A percentile compares a stretch with the other conserved stretches of the same genome.
Conservation (phyloP, 148 eudicot genomes). For the Agrostemma githago region DNA sequence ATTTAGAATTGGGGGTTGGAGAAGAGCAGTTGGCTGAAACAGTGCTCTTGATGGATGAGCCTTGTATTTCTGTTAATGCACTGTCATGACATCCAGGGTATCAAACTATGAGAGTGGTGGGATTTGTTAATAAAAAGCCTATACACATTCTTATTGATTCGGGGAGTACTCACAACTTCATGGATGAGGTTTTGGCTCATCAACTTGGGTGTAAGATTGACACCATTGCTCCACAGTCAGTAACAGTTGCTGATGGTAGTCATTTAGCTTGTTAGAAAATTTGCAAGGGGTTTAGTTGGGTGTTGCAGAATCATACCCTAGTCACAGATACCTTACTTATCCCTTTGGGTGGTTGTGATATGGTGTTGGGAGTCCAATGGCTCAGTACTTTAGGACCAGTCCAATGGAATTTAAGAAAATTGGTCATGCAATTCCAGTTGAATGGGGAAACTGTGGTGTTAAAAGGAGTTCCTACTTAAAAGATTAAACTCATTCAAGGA, state of each 20-base stretch:
- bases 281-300: neutral
- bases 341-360: conserved; percentile 7
- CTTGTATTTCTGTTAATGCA: conserved; percentile 4
- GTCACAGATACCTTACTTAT: neutral
- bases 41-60: neutral
- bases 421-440: neutral
- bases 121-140: neutral
- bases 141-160: neutral
- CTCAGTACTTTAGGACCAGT: neutral
- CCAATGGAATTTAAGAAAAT: neutral
- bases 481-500: neutral
- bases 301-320: neutral
- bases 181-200: neutral
- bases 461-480: neutral
- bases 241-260: conserved; percentile 4
- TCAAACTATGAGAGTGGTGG: neutral
- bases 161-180: conserved; percentile 4
- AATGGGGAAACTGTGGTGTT: neutral
- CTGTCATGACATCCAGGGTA: neutral
- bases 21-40: neutral
- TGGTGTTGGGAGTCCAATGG: conserved; percentile 2
- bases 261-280: neutral
- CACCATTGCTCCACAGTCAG: neutral
- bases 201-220: neutral
- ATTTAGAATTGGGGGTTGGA: no score